phyloP scores from a whole-genome alignment of 352 stramenopile genomes.

The Pythium guiyangense region DNA sequence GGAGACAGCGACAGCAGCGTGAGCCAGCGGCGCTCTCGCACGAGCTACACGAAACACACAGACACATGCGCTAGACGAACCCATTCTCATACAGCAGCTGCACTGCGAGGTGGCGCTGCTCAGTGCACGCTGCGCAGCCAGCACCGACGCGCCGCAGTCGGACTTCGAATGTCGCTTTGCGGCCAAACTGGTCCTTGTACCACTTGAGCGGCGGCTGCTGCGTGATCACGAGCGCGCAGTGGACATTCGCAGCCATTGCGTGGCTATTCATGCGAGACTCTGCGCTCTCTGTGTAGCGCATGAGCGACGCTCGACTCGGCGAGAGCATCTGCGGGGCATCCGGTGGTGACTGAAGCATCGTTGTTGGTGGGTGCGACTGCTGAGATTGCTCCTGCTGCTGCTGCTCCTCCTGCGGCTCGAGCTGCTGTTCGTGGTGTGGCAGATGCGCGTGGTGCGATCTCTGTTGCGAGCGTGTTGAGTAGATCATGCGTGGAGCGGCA shows the following conservation, averaged over 20 bases:
- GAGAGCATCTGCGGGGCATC: not conserved
- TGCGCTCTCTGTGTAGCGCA: slow-evolving; percentile 10
- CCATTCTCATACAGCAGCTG: slow-evolving; percentile 72
- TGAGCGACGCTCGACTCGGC: not conserved
- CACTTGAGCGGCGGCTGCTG: slow-evolving; percentile 58
- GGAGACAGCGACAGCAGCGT: not conserved
- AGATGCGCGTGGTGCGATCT: slow-evolving; percentile 1
- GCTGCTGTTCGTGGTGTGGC: not conserved
- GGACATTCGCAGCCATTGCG: not conserved
- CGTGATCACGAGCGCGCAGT: slow-evolving; percentile 41
- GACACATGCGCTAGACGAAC: slow-evolving; percentile 10
- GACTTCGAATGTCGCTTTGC: slow-evolving; percentile 69
- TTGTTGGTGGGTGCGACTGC: not conserved
- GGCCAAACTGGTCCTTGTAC: slow-evolving; percentile 81
- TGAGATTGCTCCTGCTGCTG: slow-evolving; percentile 1
- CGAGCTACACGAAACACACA: not conserved
- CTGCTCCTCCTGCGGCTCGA: not conserved
- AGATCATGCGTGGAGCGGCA: slow-evolving; percentile 9
- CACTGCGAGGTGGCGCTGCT: slow-evolving; percentile 52
- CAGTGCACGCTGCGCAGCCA: slow-evolving; percentile 36
- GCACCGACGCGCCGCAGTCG: slow-evolving; percentile 23
- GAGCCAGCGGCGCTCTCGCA: not conserved
- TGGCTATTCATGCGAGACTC: slow-evolving; percentile 2
- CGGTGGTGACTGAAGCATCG: slow-evolving; percentile 3
- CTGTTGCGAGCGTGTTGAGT: no score